Conservation (phyloP, 768 basidiomycete species). For the Boletus coccyginus region DNA sequence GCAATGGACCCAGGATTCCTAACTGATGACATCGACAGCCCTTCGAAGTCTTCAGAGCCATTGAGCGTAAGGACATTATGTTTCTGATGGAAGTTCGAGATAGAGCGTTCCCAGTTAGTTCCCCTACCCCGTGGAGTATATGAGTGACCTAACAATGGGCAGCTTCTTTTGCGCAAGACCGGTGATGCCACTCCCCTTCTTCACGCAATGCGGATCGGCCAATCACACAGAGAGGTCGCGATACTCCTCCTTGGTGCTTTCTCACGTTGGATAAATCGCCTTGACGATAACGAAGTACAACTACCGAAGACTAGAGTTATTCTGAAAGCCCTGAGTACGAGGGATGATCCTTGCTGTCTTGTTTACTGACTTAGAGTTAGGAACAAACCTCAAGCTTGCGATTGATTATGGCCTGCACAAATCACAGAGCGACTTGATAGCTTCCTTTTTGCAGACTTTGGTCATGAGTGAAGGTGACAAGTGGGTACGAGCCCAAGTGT, state of each 20-base stretch:
- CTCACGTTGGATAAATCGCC: constrained; percentile 86
- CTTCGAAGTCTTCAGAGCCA: constrained; percentile 74
- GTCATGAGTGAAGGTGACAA: constrained; percentile 96
- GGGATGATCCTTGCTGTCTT: constrained; percentile 69
- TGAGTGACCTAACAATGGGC: background rate
- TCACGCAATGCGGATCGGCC: constrained; percentile 83
- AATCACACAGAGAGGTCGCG: constrained; percentile 75
- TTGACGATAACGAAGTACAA: constrained; percentile 77
- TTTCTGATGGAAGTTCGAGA: constrained; percentile 84
- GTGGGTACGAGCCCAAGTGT: constrained; percentile 76
- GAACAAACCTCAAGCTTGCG: constrained; percentile 85
- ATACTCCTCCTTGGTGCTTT: constrained; percentile 88
- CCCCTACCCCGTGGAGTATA: background rate
- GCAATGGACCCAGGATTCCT: background rate
- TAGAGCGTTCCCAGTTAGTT: constrained; percentile 70
- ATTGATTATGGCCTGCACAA: constrained; percentile 85
- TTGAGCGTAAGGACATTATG: constrained; percentile 81
- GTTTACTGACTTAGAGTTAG: constrained; percentile 64
- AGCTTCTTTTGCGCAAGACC: constrained; percentile 81
- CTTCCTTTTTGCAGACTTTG: constrained; percentile 90
- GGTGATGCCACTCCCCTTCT: constrained; percentile 87
- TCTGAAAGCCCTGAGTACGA: constrained; percentile 76
- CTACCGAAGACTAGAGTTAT: constrained; percentile 64
- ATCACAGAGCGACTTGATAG: constrained; percentile 79
- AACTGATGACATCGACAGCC: constrained; percentile 33